Base-by-base conservation (phyloP, 1,284 basidiomycete genomes). In the Inonotus hispidus region DNA sequence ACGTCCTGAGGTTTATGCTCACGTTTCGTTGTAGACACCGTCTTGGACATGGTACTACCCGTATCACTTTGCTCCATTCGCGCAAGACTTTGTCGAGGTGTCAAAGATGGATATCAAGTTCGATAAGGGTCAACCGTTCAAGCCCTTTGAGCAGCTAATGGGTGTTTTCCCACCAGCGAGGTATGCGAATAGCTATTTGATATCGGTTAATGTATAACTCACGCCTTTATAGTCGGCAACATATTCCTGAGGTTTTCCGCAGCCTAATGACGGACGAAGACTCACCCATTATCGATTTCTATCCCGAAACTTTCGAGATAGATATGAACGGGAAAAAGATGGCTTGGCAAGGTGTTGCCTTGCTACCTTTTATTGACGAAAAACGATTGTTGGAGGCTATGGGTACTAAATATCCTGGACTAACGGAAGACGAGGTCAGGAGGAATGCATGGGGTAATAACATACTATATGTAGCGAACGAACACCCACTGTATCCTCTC, bases 261-360 rank as follows among this genome's bases (percentile, higher is more conserved):
- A 73, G 78, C 5, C 82, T 99, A 47, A 99, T 99, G 97, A 86
- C 81, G 3, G 83, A 92, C 2, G 82, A 87, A 55, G 84, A 90
- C 43, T 98, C 95, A 0, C 92, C 94, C 1, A 98, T 98, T 72
- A 85, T 94, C 66, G 97, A 99, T 71, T 99, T 98, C 76, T 98
- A 98, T 73, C 97, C 97, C 0, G 70, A 80, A 4, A 85, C 90
- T 19, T 99, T 99, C 73, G 85, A 95, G 68, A 90, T 99, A 69
- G 97, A 99, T 74, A 99, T 99, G 97, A 99, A 99, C 71, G 97
- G 97, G 64, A 99, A 99, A 77, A 94, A 93, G 76, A 98, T 99
- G 95, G 82, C 92, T 1, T 99, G 97, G 97, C 97, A 99, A 74
- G 97, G 97, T 61, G 94, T 99, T 52, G 95, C 95, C 0, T 79